Evolutionary conservation across 208 protist genomes (phyloP).

Genomic region (Acanthamoeba lenticulata): DNA sequence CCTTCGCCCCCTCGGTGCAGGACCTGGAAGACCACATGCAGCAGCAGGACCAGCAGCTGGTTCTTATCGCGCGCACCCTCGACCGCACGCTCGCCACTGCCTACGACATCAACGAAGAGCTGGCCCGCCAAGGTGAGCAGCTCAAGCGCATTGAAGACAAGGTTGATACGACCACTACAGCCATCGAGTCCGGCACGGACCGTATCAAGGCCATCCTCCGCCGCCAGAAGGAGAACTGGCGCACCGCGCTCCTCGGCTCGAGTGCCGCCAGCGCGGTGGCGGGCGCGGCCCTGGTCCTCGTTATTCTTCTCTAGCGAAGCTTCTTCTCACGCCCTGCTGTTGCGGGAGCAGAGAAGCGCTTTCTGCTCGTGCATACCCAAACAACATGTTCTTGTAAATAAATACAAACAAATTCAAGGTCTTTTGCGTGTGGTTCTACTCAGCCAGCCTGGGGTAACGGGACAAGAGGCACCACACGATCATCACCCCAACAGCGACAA

Average conservation of each 20-base stretch:
- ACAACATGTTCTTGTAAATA: too few species aligned
- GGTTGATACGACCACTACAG: background rate
- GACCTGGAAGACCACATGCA: background rate
- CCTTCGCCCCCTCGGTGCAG: background rate
- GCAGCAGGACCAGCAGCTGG: background rate
- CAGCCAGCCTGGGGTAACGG: too few species aligned
- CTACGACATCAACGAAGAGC: background rate
- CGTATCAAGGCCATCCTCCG: background rate
- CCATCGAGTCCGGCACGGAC: background rate
- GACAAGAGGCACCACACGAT: too few species aligned
- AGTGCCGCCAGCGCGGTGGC: background rate
- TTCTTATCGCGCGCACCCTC: background rate
- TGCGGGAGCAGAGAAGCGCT: too few species aligned
- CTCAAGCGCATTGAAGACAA: background rate
- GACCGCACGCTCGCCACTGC: background rate
- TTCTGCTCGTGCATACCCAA: too few species aligned
- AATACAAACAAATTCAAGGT: too few species aligned
- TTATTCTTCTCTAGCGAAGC: background rate
- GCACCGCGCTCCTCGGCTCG: background rate
- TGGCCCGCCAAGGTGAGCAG: background rate
- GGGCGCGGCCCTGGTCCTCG: background rate
- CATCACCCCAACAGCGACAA: background rate
- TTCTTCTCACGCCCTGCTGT: too few species aligned
- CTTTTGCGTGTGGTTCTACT: too few species aligned
- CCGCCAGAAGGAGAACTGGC: slow-evolving; percentile 3